A percentile compares a stretch with the other conserved stretches of the same genome.
phyloP scores from a whole-genome alignment of 2,329 filamentous ascomycete genomes.

The Venturia aucupariae region DNA sequence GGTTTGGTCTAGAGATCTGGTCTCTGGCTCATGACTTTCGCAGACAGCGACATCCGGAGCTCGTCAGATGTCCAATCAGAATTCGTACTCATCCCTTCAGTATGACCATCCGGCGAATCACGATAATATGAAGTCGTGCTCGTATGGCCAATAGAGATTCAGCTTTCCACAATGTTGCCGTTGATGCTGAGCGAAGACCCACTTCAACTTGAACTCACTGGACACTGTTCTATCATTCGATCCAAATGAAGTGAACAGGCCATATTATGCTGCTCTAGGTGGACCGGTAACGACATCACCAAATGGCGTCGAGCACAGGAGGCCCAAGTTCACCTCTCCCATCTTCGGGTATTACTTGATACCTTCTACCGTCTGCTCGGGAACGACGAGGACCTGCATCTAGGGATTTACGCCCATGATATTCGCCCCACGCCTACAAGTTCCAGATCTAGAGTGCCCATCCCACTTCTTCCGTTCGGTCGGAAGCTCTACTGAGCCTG shows the following conservation, averaged over 20 bases:
- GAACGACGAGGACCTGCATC: neutral
- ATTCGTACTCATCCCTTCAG: neutral
- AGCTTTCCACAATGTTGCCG: neutral
- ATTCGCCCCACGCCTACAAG: neutral
- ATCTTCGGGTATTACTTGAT: neutral
- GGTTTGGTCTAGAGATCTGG: neutral
- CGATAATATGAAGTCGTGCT: neutral
- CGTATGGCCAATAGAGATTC: neutral
- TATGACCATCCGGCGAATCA: neutral
- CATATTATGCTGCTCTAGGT: neutral
- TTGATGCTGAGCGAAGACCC: neutral
- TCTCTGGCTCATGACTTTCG: neutral
- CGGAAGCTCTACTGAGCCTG: neutral
- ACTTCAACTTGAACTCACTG: neutral
- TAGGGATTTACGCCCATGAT: neutral
- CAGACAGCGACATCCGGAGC: neutral
- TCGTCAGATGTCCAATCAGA: neutral
- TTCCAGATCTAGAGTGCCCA: too few relatives aligned
- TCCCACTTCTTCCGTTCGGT: neutral
- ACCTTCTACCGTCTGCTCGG: neutral
- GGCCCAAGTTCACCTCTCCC: neutral
- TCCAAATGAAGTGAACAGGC: neutral
- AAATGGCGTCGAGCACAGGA: neutral
- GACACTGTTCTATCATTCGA: neutral
- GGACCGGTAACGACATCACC: neutral